Base-by-base conservation (phyloP, 2,329 filamentous ascomycete species). In the Ophiostoma ulmi region DNA sequence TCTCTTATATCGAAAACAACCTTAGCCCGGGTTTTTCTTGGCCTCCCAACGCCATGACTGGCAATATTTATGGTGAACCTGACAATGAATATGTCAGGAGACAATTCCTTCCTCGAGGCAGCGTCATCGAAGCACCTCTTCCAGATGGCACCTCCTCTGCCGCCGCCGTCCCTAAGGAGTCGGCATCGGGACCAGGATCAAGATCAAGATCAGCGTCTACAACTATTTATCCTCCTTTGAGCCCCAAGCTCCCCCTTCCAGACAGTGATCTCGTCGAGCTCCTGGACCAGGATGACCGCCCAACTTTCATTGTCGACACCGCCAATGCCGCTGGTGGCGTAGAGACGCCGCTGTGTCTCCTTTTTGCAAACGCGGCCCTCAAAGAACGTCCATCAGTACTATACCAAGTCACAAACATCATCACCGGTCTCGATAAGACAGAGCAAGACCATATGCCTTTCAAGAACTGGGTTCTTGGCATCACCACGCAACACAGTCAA, bases 241-340 rank as follows among this genome's bases (percentile, higher is more conserved):
- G 82, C 70, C 78, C 81, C 82, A 73, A 87, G 64, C 83, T 87
- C 69, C 80, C 87, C 68, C 81, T 94, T 5, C 86, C 86, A 61
- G 85, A 85, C 36, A 83, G 93, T 69, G 89, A 90, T 35, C 84
- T 92, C 11, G 80, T 90, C 26, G 92, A 94, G 77, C 80, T 94
- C 55, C 79, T 95, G 58, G 91, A 94, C 76, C 86, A 91, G 74
- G 92, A 95, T 77, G 87, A 90, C 68, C 83, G 92, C 66, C 92
- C 91, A 2, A 91, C 90, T 0, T 92, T 94, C 75, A 85, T 94
- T 61, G 82, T 94, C 44, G 91, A 94, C 75, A 79, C 91, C 68
- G 81, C 82, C 8, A 87, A 90, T 75, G 78, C 82, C 1, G 78
- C 80, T n/a, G 89, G 88, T 74, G 83, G 82, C 74, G 83, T 82